Conservation (phyloP, 176 grass and related monocot species). For the Triticum timopheevii region DNA sequence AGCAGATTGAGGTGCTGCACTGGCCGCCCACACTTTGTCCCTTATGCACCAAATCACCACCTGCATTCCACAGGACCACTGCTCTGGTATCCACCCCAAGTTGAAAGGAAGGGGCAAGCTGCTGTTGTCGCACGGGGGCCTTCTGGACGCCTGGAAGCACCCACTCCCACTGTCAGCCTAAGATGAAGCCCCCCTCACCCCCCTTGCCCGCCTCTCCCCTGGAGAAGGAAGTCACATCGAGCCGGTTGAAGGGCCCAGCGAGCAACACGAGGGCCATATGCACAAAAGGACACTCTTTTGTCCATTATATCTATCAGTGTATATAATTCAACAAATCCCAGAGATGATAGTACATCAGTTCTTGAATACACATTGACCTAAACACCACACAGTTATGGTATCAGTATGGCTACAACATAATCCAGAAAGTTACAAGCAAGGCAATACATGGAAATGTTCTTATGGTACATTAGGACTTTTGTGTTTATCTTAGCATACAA, state of each 20-base stretch:
- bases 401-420: too few species aligned
- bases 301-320: neutral
- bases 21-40: neutral
- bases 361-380: neutral
- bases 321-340: neutral
- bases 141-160: neutral
- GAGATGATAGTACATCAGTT: neutral
- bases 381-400: neutral
- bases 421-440: too few species aligned
- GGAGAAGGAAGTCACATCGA: neutral
- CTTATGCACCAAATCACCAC: neutral
- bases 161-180: neutral
- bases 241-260: neutral
- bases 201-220: neutral
- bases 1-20: neutral
- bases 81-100: neutral
- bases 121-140: neutral
- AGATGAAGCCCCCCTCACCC: neutral
- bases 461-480: too few species aligned
- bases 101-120: neutral
- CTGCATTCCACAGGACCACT: neutral
- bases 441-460: neutral
- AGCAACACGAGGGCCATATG: neutral
- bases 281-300: neutral
- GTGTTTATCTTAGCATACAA: too few species aligned